Evolutionary conservation across 1,284 basidiomycete genomes (phyloP).

Genomic region (Irpex lacteus): DNA sequence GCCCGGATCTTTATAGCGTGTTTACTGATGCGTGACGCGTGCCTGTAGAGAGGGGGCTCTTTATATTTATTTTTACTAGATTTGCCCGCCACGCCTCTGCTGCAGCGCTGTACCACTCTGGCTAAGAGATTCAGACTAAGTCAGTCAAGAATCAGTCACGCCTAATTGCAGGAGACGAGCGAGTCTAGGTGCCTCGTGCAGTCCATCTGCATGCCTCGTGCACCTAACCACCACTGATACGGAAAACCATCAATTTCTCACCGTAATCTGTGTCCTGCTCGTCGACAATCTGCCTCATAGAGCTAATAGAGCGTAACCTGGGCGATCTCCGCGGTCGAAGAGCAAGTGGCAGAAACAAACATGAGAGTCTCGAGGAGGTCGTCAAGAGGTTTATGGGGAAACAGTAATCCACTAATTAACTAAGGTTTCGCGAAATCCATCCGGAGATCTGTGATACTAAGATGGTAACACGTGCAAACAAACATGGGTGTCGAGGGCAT

Average conservation of each 20-base stretch:
- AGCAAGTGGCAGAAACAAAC: background rate
- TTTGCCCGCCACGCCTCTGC: conserved; percentile 4
- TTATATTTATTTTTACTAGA: background rate
- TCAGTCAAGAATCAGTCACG: background rate
- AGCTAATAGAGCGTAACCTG: background rate
- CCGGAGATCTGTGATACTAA: no score
- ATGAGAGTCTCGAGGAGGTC: background rate
- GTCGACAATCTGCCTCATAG: background rate
- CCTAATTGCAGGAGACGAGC: conserved; percentile 9
- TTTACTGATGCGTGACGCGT: conserved; percentile 17
- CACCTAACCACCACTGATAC: background rate
- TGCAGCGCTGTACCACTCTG: conserved; percentile 4
- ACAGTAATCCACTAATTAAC: background rate
- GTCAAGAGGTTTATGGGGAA: background rate
- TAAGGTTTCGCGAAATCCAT: background rate
- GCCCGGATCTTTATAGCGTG: conserved; percentile 21
- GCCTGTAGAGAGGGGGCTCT: background rate
- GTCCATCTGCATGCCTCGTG: background rate
- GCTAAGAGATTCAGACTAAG: background rate
- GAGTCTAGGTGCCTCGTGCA: conserved; percentile 4
- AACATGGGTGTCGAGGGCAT: no score
- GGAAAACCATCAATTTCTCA: background rate
- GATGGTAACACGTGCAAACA: no score
- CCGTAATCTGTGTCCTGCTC: background rate
- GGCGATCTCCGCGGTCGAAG: background rate